phyloP scores from a whole-genome alignment of 2,329 filamentous ascomycete genomes.

The Tolypocladium pustulatum region DNA sequence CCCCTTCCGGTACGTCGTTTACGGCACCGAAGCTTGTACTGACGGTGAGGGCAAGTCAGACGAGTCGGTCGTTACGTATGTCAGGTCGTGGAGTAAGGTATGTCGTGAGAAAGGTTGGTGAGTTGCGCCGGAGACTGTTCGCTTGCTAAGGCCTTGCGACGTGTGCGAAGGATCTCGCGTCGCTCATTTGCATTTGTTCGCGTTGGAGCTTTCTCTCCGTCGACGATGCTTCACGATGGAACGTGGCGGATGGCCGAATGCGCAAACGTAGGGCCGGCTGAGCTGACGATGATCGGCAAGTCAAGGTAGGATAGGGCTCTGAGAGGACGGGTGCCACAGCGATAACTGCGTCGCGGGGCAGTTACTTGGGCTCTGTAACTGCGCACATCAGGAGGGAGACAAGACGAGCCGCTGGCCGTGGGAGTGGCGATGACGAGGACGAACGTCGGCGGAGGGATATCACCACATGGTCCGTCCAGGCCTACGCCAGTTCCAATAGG shows the following conservation, averaged over 20 bases:
- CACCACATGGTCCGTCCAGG: not conserved
- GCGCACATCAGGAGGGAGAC: not conserved
- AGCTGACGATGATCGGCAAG: not conserved
- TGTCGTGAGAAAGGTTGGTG: not conserved
- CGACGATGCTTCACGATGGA: not conserved
- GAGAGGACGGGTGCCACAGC: not conserved
- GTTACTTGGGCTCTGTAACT: not conserved
- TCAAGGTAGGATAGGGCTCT: not conserved
- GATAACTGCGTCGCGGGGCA: not conserved
- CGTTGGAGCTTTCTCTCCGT: not conserved
- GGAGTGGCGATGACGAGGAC: not conserved
- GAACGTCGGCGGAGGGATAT: not conserved
- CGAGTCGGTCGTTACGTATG: not conserved
- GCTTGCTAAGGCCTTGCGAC: not conserved
- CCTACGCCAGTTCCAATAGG: not conserved
- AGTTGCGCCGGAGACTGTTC: not conserved
- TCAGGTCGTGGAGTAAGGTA: not conserved
- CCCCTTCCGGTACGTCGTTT: not conserved
- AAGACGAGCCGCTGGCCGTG: not conserved
- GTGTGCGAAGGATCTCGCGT: not conserved
- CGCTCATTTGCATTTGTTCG: not conserved
- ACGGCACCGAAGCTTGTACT: too few species aligned
- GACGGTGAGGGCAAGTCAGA: not conserved
- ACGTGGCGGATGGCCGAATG: not conserved
- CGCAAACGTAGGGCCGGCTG: not conserved